phyloP scores from a whole-genome alignment of 345 rosid species.

The Limnanthes douglasii region DNA sequence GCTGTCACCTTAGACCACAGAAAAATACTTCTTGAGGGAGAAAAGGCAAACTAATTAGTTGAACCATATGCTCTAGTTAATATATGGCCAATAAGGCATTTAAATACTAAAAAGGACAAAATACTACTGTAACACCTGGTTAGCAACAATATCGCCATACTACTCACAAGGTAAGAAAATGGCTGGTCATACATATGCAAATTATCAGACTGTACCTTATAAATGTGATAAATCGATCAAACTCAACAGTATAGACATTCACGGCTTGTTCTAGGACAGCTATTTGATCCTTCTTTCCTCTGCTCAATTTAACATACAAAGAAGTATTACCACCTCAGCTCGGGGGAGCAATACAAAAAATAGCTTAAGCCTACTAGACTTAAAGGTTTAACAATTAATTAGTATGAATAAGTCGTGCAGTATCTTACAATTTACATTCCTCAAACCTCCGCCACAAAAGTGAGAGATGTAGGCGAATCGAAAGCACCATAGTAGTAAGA shows the following conservation, averaged over 20 bases:
- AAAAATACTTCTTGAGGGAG: not conserved
- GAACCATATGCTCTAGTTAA: not conserved
- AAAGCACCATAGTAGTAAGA: slow-evolving; percentile 56
- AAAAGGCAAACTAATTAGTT: not conserved
- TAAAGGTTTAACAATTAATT: slow-evolving; percentile 4
- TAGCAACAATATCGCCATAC: slow-evolving; percentile 5
- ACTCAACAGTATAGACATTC: slow-evolving; percentile 52
- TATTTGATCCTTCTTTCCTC: slow-evolving; percentile 37
- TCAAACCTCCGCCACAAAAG: slow-evolving; percentile 55
- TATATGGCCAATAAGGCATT: not conserved
- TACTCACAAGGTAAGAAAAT: not conserved
- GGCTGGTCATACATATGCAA: not conserved
- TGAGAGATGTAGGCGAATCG: slow-evolving; percentile 47
- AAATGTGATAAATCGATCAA: slow-evolving; percentile 65
- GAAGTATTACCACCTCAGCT: slow-evolving; percentile 9
- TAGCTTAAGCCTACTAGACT: slow-evolving; percentile 1
- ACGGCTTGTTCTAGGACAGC: slow-evolving; percentile 61
- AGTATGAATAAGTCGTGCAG: slow-evolving; percentile 5
- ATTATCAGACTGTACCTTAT: slow-evolving; percentile 48
- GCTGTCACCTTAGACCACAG: not conserved
- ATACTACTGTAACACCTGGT: not conserved
- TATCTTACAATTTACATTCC: slow-evolving; percentile 51
- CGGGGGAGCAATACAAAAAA: slow-evolving; percentile 1
- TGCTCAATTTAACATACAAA: slow-evolving; percentile 18
- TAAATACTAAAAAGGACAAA: not conserved